A percentile compares a stretch with the other conserved stretches of the same genome.
Evolutionary conservation across 441 rosid genomes (phyloP).

Genomic region (Breynia disticha): DNA sequence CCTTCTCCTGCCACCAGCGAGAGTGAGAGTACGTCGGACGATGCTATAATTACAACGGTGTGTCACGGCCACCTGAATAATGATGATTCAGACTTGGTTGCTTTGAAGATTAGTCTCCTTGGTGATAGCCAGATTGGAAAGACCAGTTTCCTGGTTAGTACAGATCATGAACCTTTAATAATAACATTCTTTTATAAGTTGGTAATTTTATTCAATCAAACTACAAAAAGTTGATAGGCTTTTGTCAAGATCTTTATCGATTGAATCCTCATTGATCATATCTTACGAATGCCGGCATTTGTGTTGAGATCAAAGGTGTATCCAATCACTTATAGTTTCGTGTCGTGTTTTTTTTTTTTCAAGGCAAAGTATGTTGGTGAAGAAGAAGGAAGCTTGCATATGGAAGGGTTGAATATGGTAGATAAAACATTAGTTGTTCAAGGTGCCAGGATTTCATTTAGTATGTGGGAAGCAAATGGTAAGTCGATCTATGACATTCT

Average conservation of each 20-base stretch:
- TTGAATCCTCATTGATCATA: too few relatives aligned
- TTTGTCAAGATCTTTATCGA: too few relatives aligned
- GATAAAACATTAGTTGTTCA: conserved; percentile 54
- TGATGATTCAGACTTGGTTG: conserved; percentile 58
- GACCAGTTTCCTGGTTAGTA: conserved; percentile 66
- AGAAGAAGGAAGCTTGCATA: conserved; percentile 24
- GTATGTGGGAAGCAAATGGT: conserved; percentile 85
- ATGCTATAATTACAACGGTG: too few relatives aligned
- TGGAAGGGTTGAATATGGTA: conserved; percentile 46
- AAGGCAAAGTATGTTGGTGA: conserved; percentile 73
- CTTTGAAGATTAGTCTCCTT: conserved; percentile 67
- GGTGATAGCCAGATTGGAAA: conserved; percentile 75
- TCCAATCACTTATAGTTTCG: too few relatives aligned
- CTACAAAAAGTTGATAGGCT: too few relatives aligned
- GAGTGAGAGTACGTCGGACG: too few relatives aligned
- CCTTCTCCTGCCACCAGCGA: conserved; percentile 3
- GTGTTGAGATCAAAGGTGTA: too few relatives aligned
- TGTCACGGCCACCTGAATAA: conserved; percentile 2
- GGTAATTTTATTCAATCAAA: too few relatives aligned
- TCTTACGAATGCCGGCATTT: too few relatives aligned
- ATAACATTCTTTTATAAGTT: too few relatives aligned
- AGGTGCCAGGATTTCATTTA: conserved; percentile 69
- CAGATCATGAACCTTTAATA: too few relatives aligned
- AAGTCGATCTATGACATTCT: background rate
- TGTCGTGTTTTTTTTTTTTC: background rate